These are phyloP conservation scores for Ceratobasidium sp. DNA, from an alignment of 1,284 basidiomycete genomes.

Conservation along the genomic window DNA sequence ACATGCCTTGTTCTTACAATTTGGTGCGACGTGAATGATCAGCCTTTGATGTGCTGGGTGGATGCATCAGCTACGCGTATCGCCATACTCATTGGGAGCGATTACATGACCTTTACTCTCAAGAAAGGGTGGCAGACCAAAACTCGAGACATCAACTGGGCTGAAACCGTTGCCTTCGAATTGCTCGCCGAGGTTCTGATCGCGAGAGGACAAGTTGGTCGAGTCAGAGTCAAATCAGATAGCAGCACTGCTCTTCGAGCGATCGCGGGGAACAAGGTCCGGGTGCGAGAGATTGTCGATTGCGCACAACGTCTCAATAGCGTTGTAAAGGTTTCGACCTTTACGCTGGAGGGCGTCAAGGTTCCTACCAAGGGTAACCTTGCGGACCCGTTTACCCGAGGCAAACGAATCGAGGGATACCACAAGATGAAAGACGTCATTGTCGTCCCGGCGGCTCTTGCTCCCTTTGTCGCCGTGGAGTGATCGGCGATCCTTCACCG, in stretches of 20 bases:
- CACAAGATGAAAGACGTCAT: neutral
- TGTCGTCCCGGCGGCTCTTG: neutral
- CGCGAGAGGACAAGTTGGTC: slow-evolving; percentile 3
- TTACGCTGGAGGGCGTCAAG: slow-evolving; percentile 16
- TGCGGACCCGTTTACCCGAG: slow-evolving; percentile 14
- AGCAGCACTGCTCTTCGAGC: slow-evolving; percentile 20
- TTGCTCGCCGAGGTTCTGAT: slow-evolving; percentile 14
- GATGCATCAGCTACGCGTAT: slow-evolving; percentile 13
- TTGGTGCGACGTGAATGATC: neutral
- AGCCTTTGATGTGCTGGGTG: slow-evolving; percentile 19
- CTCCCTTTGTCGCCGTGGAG: neutral
- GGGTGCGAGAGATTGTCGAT: slow-evolving; percentile 12
- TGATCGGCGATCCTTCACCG: neutral
- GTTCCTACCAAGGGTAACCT: slow-evolving; percentile 1
- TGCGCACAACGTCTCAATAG: slow-evolving; percentile 1
- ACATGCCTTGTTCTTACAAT: neutral
- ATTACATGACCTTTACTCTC: slow-evolving; percentile 12
- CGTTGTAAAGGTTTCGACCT: neutral
- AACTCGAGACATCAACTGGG: slow-evolving; percentile 19
- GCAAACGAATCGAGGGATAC: neutral
- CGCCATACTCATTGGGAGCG: neutral
- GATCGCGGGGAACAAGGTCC: neutral
- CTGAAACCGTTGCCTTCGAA: slow-evolving; percentile 21
- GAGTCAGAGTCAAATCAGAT: slow-evolving; percentile 2
- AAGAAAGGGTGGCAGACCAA: slow-evolving; percentile 13